These are phyloP conservation scores for Kluyveromyces starmeri DNA, from an alignment of 805 yeast genomes.

Conservation along the genomic window DNA sequence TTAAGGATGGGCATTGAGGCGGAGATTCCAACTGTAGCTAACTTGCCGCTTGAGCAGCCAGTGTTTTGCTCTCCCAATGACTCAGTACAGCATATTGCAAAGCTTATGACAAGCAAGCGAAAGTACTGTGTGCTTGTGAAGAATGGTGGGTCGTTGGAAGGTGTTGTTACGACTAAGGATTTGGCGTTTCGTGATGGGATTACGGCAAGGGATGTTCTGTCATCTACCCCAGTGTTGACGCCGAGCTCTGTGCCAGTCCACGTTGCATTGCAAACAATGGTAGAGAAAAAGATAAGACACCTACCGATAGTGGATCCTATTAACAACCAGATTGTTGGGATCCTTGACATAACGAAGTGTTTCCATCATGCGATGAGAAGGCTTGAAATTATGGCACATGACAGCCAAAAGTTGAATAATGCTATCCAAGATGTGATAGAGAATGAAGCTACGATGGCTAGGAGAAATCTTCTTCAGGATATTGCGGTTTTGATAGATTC, in stretches of 20 bases:
- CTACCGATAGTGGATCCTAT: constrained; percentile 33
- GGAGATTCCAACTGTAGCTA: constrained; percentile 3
- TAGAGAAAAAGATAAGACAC: constrained; percentile 34
- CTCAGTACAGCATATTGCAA: constrained; percentile 28
- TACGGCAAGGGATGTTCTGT: constrained; percentile 33
- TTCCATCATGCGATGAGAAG: constrained; percentile 39
- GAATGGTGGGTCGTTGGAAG: constrained; percentile 24
- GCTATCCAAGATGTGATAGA: constrained; percentile 26
- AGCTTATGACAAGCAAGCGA: constrained; percentile 31
- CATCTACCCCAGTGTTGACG: constrained; percentile 31
- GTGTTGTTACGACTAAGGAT: constrained; percentile 39
- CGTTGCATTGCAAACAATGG: constrained; percentile 37
- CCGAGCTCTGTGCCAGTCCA: constrained; percentile 33
- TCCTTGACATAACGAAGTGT: constrained; percentile 38
- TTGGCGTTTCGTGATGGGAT: constrained; percentile 34
- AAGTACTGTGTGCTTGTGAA: constrained; percentile 36
- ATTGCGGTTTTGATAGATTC: constrained; percentile 31
- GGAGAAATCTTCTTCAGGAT: constrained; percentile 26
- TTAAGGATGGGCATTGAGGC: background rate
- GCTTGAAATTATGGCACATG: constrained; percentile 33
- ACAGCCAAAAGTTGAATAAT: constrained; percentile 28
- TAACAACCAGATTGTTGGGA: constrained; percentile 32
- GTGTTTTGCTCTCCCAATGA: constrained; percentile 30
- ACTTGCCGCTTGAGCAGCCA: constrained; percentile 30
- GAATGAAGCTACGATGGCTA: constrained; percentile 21